These are phyloP conservation scores for Schizosaccharomyces japonicus DNA, from an alignment of 805 yeast species.

Conservation along the genomic window DNA sequence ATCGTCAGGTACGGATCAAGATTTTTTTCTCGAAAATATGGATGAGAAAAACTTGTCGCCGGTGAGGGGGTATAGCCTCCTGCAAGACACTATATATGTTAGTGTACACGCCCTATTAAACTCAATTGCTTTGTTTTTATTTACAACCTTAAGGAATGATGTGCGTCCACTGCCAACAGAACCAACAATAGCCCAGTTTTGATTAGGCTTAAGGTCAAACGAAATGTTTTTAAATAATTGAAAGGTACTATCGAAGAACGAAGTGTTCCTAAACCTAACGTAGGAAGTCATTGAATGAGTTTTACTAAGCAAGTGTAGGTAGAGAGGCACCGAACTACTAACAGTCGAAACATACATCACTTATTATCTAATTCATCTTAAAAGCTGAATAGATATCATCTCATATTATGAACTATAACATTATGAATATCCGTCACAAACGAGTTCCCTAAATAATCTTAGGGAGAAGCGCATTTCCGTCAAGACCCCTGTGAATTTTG, in stretches of 20 bases:
- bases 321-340: no score
- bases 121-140: not conserved
- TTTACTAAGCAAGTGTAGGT: no score
- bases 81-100: not conserved
- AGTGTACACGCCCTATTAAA: not conserved
- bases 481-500: no score
- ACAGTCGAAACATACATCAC: no score
- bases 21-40: not conserved
- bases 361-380: no score
- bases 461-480: no score
- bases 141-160: not conserved
- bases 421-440: no score
- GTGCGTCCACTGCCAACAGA: constrained; percentile 4
- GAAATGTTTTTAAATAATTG: not conserved
- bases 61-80: constrained; percentile 1
- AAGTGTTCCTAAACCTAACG: not conserved
- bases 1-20: not conserved
- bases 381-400: no score
- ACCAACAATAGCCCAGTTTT: constrained; percentile 4
- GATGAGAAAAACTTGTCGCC: not conserved
- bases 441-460: no score
- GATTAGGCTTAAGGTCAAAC: not conserved
- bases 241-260: not conserved
- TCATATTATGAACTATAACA: no score
- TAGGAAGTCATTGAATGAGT: not conserved